Base-by-base conservation (phyloP, 148 eudicot genomes). In the Chenopodium suecicum region DNA sequence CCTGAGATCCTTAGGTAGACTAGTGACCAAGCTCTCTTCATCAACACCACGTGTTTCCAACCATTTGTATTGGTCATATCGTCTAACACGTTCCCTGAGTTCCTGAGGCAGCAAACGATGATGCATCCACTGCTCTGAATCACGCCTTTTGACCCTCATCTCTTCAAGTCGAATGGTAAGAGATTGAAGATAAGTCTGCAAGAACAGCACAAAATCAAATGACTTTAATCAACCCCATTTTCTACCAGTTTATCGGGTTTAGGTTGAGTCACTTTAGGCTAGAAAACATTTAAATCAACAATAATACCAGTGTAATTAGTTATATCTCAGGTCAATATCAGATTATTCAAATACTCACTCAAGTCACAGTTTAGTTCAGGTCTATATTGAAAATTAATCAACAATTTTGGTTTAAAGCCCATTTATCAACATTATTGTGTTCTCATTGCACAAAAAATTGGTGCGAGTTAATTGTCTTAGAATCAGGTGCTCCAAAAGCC, bases 111-210 rank as follows among this genome's bases (percentile, higher is more conserved):
- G 90, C 84, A 94, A 85, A 34, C 98, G 96, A 82, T 94, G 98
- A 81, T 91, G 98, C 98, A 94, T 94, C 96, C 98, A 94, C 85
- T 94, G 98, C 88, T 94, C 96, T 32, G 98, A 94, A 82, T 94
- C 98, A 41, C 96, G 98, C 86, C 98, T 92, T 89, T 94, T 94
- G 67, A 94, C 93, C 84, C 98, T 94, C 98, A 94, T 94, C 88
- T 94, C 98, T 83, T 94, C 98, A 70, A 94, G 93, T 34, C 96
- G 91, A 82, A 94, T 90, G 11, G 98, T 94, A 73, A 94, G 98
- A 80, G 96, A 92, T 70, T 94, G 98, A 68, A 94, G 96, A 85
- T 94, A 94, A 29, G 98, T 94, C 96, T 94, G 94, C 80, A 78
- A 84, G 4, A 84, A 66, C 23, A 71, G 62, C 50, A 62, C 47